Base-by-base conservation (phyloP, 2,329 filamentous ascomycete species). In the Stachybotrys echinatus region DNA sequence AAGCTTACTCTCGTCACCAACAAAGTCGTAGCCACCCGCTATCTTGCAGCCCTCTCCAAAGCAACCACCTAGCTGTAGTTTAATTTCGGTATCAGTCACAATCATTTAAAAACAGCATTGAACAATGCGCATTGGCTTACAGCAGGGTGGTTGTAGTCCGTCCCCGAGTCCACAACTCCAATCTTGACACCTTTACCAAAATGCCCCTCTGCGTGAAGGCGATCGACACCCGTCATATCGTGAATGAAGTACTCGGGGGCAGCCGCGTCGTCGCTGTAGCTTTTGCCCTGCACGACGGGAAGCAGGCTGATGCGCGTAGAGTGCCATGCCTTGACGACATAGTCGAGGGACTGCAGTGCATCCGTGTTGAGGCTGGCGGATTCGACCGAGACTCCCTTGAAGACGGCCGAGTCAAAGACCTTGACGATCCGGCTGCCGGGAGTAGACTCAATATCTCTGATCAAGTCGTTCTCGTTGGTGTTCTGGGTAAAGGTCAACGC, bases 31-130 rank as follows among this genome's bases (percentile, higher is more conserved):
- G 18, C 59, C 60, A 6, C 59, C 60, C 12, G 51, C 53, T 12
- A 62, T 45, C 46, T 61, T 62, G 47, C 55, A 61, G 2, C 58
- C 58, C 5, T 51, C 38, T 1, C 60, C 60, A 42, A 58, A 57
- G 22, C 60, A 57, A 6, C 60, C 58, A 7, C 60, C 60, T 20
- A 62, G 54, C 55, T 58, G 12, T 14, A 23, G 6, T 18, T 27
- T 4, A 23, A n/a, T 5, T 42, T 42, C 5, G 5, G 6, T 7
- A 19, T 42, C 19, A 42, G 40, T 21, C 19, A 5, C 20, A 7
- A 42, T 7, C 14, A 4, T 5, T 42, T 18, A 18, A 20, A 42
- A 6, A 20, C 40, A 8, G 5, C 12, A 8, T 19, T 12, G n/a
- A 42, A 42, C 23, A 5, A 20, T 5, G 23, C 14, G 14, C 12